Conservation (phyloP, 176 grass and related monocot species). For the Aegilops speltoides region DNA sequence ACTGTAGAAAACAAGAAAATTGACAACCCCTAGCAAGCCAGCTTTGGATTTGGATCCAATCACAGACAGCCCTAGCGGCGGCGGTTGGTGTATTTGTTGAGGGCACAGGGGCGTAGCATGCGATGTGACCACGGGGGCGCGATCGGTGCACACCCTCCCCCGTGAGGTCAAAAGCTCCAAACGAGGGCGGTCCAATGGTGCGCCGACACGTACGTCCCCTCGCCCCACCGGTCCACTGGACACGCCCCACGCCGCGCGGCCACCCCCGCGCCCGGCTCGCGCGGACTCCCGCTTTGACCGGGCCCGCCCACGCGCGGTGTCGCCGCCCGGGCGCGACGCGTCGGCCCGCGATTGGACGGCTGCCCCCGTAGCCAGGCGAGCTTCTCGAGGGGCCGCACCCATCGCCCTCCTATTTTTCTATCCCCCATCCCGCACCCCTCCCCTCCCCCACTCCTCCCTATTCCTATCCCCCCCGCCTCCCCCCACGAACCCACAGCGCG, state of each 20-base stretch:
- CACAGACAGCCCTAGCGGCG: background rate
- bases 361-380: constrained; percentile 5
- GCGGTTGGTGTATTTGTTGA: background rate
- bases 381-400: constrained; percentile 29
- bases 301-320: background rate
- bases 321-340: background rate
- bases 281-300: constrained; percentile 26
- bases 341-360: constrained; percentile 8
- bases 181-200: background rate
- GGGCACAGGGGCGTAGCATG: background rate
- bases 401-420: background rate
- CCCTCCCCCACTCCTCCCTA: background rate
- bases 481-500: background rate
- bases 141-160: background rate
- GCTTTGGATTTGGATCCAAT: background rate
- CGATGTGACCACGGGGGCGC: background rate
- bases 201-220: background rate
- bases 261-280: background rate
- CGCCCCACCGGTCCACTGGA: background rate
- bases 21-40: background rate
- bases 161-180: background rate
- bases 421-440: background rate
- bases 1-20: background rate
- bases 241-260: background rate
- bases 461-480: background rate